Evolutionary conservation across 257 asterid genomes (phyloP).

Genomic region (Solanum chilense): DNA sequence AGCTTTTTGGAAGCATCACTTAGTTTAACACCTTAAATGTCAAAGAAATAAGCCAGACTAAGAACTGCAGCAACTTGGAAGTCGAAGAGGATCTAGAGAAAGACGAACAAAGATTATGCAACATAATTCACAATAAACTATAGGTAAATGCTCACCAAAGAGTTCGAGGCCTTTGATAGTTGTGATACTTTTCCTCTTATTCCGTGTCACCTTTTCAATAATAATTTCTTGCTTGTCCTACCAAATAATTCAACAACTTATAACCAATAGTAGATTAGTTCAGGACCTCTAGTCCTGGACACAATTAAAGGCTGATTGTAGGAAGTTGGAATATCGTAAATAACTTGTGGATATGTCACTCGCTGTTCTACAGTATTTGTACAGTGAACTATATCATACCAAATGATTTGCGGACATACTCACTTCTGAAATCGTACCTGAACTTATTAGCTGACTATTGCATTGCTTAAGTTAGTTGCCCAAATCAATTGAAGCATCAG

Average conservation of each 20-base stretch:
- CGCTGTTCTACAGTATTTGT: neutral
- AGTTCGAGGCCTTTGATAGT: conserved; percentile 93
- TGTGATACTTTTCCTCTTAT: conserved; percentile 88
- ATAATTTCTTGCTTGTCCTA: conserved; percentile 90
- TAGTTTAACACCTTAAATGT: conserved; percentile 63
- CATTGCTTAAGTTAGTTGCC: neutral
- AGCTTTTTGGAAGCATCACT: conserved; percentile 96
- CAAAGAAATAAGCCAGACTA: neutral
- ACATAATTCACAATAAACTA: neutral
- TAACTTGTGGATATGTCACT: neutral
- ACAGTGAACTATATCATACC: neutral
- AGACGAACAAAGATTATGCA: neutral
- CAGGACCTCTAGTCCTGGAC: neutral
- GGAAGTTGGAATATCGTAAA: neutral
- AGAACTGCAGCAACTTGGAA: neutral
- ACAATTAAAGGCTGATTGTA: neutral
- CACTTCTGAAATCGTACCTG: neutral
- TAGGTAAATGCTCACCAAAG: conserved; percentile 43
- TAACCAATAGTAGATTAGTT: neutral
- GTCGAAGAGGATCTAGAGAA: neutral
- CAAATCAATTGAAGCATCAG: neutral
- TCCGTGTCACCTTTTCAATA: conserved; percentile 87
- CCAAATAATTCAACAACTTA: conserved; percentile 7
- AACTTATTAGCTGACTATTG: neutral
- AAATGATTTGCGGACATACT: neutral